phyloP scores from a whole-genome alignment of 306 rosid species.

The Luffa acutangula region DNA sequence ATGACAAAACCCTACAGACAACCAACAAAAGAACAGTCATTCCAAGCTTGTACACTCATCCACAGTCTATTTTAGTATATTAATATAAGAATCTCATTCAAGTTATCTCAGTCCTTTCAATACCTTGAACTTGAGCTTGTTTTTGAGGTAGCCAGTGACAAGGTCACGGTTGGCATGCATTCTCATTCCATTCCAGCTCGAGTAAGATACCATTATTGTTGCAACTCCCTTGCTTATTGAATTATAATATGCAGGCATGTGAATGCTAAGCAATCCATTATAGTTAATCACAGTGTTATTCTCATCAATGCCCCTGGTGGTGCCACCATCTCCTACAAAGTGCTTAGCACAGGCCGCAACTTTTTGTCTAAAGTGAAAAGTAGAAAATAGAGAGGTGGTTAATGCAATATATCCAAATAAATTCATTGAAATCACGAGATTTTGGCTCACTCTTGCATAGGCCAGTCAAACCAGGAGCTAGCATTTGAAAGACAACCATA shows the following conservation, averaged over 20 bases:
- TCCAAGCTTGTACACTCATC: too few species aligned
- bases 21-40: too few species aligned
- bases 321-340: slow-evolving; percentile 91
- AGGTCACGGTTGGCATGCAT: slow-evolving; percentile 72
- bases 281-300: slow-evolving; percentile 58
- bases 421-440: background rate
- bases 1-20: slow-evolving; percentile 64
- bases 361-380: slow-evolving; percentile 44
- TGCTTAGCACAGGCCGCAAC: slow-evolving; percentile 98
- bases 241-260: slow-evolving; percentile 67
- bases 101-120: background rate
- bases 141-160: slow-evolving; percentile 54
- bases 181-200: slow-evolving; percentile 74
- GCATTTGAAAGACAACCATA: background rate
- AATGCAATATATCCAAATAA: slow-evolving; percentile 3
- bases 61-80: background rate
- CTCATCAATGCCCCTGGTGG: slow-evolving; percentile 75
- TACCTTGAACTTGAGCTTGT: slow-evolving; percentile 59
- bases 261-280: slow-evolving; percentile 53
- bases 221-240: slow-evolving; percentile 68
- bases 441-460: background rate
- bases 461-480: background rate
- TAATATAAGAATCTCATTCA: background rate
- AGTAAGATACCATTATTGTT: slow-evolving; percentile 68
- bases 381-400: slow-evolving; percentile 3